A percentile compares a stretch with the other conserved stretches of the same genome.
Conservation (phyloP, 306 rosid species). For the Fagus sylvatica region DNA sequence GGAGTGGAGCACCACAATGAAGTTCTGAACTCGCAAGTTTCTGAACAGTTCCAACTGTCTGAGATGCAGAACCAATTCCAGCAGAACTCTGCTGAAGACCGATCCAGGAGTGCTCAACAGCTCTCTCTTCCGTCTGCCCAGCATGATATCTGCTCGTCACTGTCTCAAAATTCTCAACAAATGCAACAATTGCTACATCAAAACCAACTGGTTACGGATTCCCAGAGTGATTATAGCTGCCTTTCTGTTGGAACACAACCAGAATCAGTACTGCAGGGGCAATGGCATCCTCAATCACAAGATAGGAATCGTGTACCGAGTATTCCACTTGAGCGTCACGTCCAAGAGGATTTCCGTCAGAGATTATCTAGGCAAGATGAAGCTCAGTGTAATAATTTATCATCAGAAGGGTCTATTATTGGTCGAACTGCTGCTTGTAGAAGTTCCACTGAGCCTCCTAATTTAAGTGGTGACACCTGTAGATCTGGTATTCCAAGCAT, state of each 20-base stretch:
- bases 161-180: slow-evolving; percentile 61
- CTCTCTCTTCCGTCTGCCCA: slow-evolving; percentile 53
- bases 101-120: slow-evolving; percentile 56
- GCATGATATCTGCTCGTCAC: slow-evolving; percentile 54
- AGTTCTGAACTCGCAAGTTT: slow-evolving; percentile 46
- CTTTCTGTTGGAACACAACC: slow-evolving; percentile 67
- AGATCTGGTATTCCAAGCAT: slow-evolving; percentile 18
- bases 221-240: slow-evolving; percentile 69
- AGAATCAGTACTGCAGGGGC: slow-evolving; percentile 50
- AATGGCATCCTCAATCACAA: slow-evolving; percentile 47
- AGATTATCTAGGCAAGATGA: slow-evolving; percentile 65
- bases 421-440: slow-evolving; percentile 57
- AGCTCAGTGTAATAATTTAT: slow-evolving; percentile 80
- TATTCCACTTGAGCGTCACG: slow-evolving; percentile 40
- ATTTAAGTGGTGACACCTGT: slow-evolving; percentile 27
- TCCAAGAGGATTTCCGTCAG: slow-evolving; percentile 51
- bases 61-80: slow-evolving; percentile 79
- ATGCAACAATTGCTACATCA: slow-evolving; percentile 58
- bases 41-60: slow-evolving; percentile 68
- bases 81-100: slow-evolving; percentile 58
- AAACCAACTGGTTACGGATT: slow-evolving; percentile 50
- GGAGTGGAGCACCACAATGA: slow-evolving; percentile 66
- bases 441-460: slow-evolving; percentile 44
- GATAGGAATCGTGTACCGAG: slow-evolving; percentile 36
- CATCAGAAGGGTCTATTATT: slow-evolving; percentile 64